Conservation (phyloP, 164 flowering plant species). For the Stephania japonica region DNA sequence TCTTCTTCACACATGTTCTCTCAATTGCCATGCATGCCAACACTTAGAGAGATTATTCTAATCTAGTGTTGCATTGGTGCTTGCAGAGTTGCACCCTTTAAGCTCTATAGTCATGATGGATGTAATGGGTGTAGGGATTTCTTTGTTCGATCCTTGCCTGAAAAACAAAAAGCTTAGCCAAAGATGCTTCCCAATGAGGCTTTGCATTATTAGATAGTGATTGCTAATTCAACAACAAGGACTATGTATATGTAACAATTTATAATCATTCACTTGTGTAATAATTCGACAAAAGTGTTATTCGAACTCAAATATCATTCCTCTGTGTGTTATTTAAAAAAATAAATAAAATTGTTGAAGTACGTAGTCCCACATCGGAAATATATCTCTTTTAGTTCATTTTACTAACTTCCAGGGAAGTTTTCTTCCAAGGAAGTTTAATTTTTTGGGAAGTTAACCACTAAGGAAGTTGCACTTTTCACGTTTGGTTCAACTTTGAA, state of each 20-base stretch:
- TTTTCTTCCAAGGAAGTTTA: too few relatives aligned
- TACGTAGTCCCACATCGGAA: too few relatives aligned
- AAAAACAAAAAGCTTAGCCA: constrained; percentile 7
- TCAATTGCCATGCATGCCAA: neutral
- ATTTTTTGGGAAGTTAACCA: too few relatives aligned
- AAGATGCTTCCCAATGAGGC: constrained; percentile 9
- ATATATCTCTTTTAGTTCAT: too few relatives aligned
- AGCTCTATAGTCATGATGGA: constrained; percentile 6
- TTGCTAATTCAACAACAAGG: neutral
- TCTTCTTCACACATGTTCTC: neutral
- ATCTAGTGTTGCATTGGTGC: neutral
- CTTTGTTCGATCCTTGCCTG: neutral
- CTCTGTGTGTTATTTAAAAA: too few relatives aligned
- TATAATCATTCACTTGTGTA: neutral
- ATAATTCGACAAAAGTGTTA: neutral
- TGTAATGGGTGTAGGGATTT: constrained; percentile 4
- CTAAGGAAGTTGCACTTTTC: too few relatives aligned
- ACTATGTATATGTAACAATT: neutral
- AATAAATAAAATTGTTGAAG: too few relatives aligned
- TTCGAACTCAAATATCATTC: too few relatives aligned
- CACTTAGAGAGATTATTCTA: neutral
- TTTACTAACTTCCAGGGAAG: too few relatives aligned
- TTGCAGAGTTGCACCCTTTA: neutral
- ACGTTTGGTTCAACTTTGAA: too few relatives aligned
- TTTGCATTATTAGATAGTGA: constrained; percentile 10